Evolutionary conservation across 257 asterid genomes (phyloP).

Genomic region (Capsicum pubescens): DNA sequence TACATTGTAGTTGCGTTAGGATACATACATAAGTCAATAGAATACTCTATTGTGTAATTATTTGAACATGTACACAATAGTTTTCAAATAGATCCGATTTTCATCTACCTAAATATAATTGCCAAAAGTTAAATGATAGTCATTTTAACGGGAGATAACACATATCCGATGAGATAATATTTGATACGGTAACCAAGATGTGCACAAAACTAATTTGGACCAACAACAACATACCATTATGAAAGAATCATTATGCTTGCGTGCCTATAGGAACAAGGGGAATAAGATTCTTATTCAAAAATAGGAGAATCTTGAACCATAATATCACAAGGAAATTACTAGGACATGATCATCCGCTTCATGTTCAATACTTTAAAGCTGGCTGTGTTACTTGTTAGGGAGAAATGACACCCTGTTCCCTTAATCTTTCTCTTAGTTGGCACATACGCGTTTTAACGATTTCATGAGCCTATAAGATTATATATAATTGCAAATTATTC

Average conservation of each 20-base stretch:
- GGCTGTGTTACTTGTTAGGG: slow-evolving; percentile 19
- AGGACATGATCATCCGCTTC: background rate
- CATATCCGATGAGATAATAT: background rate
- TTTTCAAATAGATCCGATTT: background rate
- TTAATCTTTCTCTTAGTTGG: slow-evolving; percentile 11
- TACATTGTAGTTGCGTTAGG: background rate
- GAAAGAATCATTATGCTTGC: background rate
- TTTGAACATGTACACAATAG: too few species aligned
- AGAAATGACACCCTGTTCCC: slow-evolving; percentile 18
- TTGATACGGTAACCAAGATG: background rate
- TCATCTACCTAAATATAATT: background rate
- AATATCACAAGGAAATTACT: background rate
- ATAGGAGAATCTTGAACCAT: background rate
- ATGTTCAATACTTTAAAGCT: slow-evolving; percentile 20
- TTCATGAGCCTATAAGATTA: background rate
- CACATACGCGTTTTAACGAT: slow-evolving; percentile 21
- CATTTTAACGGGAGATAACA: background rate
- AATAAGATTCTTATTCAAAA: background rate
- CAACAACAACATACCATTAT: background rate
- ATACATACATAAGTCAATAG: background rate
- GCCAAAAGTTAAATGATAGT: background rate
- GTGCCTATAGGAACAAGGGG: background rate
- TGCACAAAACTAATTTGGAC: background rate
- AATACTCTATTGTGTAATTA: too few species aligned
- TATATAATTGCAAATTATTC: background rate